Percentiles rank a stretch among this genome's conserved stretches.
Conservation (phyloP, 257 asterid genomes). For the Primulina huaijiensis region DNA sequence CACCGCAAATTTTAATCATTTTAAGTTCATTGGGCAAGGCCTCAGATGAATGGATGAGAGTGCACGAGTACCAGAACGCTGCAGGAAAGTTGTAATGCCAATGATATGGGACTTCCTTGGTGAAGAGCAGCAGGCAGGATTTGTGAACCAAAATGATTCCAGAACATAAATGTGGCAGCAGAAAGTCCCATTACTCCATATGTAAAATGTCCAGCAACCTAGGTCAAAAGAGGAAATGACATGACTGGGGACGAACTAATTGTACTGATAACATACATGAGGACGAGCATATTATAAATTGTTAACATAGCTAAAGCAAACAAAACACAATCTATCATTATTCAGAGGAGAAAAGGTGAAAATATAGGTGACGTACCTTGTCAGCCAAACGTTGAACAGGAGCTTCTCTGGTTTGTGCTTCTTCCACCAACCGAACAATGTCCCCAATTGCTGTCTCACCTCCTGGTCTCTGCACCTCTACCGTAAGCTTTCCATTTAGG, state of each 20-base stretch:
- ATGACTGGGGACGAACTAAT: constrained; percentile 17
- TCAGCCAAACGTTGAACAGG: constrained; percentile 97
- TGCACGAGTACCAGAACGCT: constrained; percentile 79
- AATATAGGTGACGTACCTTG: constrained; percentile 54
- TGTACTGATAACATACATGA: constrained; percentile 13
- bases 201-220: constrained; percentile 97
- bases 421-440: constrained; percentile 96
- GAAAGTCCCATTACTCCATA: constrained; percentile 97
- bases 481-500: constrained; percentile 81
- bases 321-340: background rate
- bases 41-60: constrained; percentile 20
- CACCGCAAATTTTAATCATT: constrained; percentile 10
- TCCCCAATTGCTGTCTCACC: constrained; percentile 96
- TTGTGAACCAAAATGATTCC: constrained; percentile 80
- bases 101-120: constrained; percentile 85
- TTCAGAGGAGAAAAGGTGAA: constrained; percentile 13
- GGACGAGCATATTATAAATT: constrained; percentile 7
- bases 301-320: constrained; percentile 12
- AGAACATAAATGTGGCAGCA: constrained; percentile 93
- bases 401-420: constrained; percentile 98
- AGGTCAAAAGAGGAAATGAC: constrained; percentile 24
- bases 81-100: constrained; percentile 98
- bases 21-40: constrained; percentile 10
- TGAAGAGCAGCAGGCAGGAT: constrained; percentile 79
- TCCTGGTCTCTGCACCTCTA: constrained; percentile 95